phyloP scores from a whole-genome alignment of 2,329 filamentous ascomycete species.

The Zarea fungicola region DNA sequence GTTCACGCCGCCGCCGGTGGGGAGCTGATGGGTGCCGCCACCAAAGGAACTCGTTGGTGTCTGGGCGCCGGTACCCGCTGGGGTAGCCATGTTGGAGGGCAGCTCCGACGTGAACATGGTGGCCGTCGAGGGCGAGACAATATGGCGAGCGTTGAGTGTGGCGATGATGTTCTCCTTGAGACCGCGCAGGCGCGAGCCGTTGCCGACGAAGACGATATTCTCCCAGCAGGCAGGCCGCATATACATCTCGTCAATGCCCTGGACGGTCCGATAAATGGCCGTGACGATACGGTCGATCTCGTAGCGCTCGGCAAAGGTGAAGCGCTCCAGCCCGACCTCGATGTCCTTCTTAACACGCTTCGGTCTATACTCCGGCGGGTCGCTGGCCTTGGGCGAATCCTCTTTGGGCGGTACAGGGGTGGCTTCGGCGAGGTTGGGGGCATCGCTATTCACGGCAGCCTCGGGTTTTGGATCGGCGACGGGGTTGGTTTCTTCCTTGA shows the following conservation, averaged over 20 bases:
- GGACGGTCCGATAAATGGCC: conserved; percentile 76
- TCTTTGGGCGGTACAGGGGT: no score
- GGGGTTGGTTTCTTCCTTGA: conserved; percentile 12
- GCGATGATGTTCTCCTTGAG: conserved; percentile 85
- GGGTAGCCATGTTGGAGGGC: conserved; percentile 88
- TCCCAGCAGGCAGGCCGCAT: conserved; percentile 90
- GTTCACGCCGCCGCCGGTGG: conserved; percentile 61
- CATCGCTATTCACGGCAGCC: conserved; percentile 16
- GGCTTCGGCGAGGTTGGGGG: conserved; percentile 15
- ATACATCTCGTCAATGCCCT: conserved; percentile 75
- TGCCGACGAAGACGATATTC: conserved; percentile 83
- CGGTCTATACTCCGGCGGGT: conserved; percentile 41
- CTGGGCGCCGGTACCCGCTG: conserved; percentile 82
- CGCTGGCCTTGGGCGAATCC: conserved; percentile 16
- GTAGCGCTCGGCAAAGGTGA: conserved; percentile 60
- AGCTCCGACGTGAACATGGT: conserved; percentile 98
- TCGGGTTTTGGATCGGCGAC: conserved; percentile 21
- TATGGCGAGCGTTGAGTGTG: conserved; percentile 73
- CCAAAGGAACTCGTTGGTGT: conserved; percentile 67
- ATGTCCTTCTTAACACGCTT: conserved; percentile 60
- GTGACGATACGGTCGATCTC: conserved; percentile 81
- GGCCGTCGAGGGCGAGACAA: conserved; percentile 85
- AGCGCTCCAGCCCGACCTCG: conserved; percentile 73
- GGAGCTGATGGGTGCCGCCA: conserved; percentile 50
- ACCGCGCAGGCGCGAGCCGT: conserved; percentile 67